Evolutionary conservation across 768 basidiomycete genomes (phyloP), one percentile per base, ranked within the genome.

Genomic region (Trichaptum fuscoviolaceum): DNA sequence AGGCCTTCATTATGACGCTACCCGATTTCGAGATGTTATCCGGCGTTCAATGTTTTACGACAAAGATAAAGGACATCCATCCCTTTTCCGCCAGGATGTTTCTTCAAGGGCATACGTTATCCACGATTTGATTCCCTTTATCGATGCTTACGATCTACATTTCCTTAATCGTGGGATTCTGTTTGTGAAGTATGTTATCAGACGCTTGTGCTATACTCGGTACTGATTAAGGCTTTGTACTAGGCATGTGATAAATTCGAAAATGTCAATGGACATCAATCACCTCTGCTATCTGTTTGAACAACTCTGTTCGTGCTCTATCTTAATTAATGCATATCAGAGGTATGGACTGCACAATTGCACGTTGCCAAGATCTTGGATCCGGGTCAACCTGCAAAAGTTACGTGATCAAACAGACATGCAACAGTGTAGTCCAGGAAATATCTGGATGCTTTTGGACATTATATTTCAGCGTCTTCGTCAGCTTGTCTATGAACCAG

Each of bases 351-450:
- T 86, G 0, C 82, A 88, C 70, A 76, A 78, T 18, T 69, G 85
- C 27, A 81, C 82, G 5, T 77, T 89, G 35, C 88, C 88, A 0
- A 80, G 80, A 1, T 82, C 79, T 63, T 89, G 87, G 86, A 70
- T 87, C 23, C 35, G 76, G 18, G 66, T 20, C 15, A 67, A 20
- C 57, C 27, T 58, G 70, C 59, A 66, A 67, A 18, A 69, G 67
- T 65, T 69, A 64, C 67, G 75, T 10, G 63, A 64, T 42, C 67
- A 71, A 35, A 66, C 57, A 63, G 64, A 64, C 67, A 69, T 57
- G 71, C 70, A 67, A 66, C 68, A 4, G 35, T 67, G 52, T n/a
- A 8, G 30, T 30, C 30, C 8, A 8, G 4, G 8, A 3, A 30
- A 30, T 30, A 30, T 30, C 30, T 30, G 30, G 30, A 30, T 30